Evolutionary conservation across 176 grass and related monocot genomes (phyloP).

Genomic region (Cenchrus fungigraminus): DNA sequence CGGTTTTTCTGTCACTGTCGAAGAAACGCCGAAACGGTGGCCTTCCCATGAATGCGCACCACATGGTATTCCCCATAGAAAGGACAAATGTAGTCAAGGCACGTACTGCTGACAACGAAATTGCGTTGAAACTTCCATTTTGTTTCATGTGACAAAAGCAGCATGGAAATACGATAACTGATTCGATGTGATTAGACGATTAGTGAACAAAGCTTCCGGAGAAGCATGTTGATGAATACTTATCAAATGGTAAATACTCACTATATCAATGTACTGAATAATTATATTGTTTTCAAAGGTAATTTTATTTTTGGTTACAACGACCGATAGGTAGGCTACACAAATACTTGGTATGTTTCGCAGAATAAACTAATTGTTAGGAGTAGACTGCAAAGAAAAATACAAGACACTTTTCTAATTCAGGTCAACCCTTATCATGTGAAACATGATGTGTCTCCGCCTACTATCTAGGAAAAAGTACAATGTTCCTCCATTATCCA

Average conservation of each 20-base stretch:
- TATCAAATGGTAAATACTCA: not conserved
- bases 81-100: not conserved
- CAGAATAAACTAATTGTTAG: not conserved
- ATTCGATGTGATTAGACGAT: not conserved
- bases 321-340: not conserved
- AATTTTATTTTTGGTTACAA: not conserved
- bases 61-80: not conserved
- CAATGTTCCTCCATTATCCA: not conserved
- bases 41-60: constrained; percentile 11
- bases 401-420: not conserved
- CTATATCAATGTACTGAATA: not conserved
- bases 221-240: not conserved
- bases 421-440: constrained; percentile 23
- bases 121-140: no score
- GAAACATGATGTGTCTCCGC: not conserved
- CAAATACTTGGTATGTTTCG: not conserved
- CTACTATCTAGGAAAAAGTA: not conserved
- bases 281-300: not conserved
- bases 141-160: not conserved
- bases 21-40: not conserved
- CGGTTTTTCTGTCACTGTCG: constrained; percentile 27
- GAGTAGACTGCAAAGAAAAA: not conserved
- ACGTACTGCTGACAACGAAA: not conserved
- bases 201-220: not conserved
- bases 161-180: not conserved